Conservation (phyloP, 768 basidiomycete species). For the Boletus bicolor region DNA sequence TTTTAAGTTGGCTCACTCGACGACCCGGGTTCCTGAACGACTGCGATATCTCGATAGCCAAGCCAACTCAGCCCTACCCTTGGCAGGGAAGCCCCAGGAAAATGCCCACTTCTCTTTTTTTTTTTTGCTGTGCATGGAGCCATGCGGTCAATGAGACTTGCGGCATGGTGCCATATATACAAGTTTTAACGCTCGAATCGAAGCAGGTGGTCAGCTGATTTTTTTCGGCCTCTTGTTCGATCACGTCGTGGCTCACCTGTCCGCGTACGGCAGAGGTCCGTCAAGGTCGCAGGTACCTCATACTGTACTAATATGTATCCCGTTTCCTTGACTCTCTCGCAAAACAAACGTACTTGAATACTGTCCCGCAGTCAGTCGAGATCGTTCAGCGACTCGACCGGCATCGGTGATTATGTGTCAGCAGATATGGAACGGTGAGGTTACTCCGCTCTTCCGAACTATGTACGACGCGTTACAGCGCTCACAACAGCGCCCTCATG, state of each 20-base stretch:
- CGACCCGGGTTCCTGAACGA: neutral
- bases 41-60: neutral
- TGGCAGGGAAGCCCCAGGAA: neutral
- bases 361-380: neutral
- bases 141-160: neutral
- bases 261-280: neutral
- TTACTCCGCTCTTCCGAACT: neutral
- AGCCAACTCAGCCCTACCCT: neutral
- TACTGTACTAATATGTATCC: too few relatives aligned
- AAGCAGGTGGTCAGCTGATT: neutral
- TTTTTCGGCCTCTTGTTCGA: neutral
- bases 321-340: neutral
- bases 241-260: neutral
- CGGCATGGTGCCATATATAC: neutral
- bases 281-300: neutral
- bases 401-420: neutral
- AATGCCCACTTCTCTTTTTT: neutral
- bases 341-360: neutral
- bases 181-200: neutral
- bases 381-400: neutral
- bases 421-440: neutral
- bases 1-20: neutral
- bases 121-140: neutral
- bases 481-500: neutral
- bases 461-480: neutral